Evolutionary conservation across 139 green algal species (phyloP), one percentile per base, ranked within the genome.

Genomic region (Picochlorum sp.): DNA sequence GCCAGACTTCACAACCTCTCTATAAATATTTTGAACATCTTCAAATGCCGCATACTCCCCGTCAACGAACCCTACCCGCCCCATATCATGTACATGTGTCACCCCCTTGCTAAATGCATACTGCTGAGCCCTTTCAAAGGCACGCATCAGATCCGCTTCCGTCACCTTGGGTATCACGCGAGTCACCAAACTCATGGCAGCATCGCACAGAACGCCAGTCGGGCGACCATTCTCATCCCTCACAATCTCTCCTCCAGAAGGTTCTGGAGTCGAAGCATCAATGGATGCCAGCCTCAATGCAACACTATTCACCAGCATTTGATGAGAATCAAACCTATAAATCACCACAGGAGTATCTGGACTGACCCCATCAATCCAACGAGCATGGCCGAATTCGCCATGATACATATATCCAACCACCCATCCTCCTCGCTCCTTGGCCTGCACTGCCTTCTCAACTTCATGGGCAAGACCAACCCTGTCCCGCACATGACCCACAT

Each of bases 71-170:
- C 65, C 72, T 8, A 70, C 51, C 38, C 78, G 63, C 7, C 84
- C 81, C 78, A 90, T 81, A 72, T 88, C 81, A 41, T 73, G 76
- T 2, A 90, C 69, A 13, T 66, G 70, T 3, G 84, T 90, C 4
- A 90, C 67, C 6, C 84, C 84, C 6, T 56, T 62, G 2, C 66
- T 66, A 6, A 90, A 74, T 16, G 72, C 68, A 31, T 81, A 65
- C 20, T 67, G 51, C 20, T 26, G 41, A 8, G 44, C 69, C 0
- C 30, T 30, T 16, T 45, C 15, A 13, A 76, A 61, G 1, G 38
- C 69, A 2, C 2, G 9, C 28, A 45, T 28, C 26, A 62, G 69
- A 30, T 76, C 24, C 2, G 16, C 18, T 21, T 63, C n/a, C 6
- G 38, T 62, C 3, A 45, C 30, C 9, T 45, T 21, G 14, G 72